Evolutionary conservation across 225 moss, liverwort and hornwort species (phyloP), one percentile per base, ranked within the genome.

Genomic region (Straminergon stramineum): DNA sequence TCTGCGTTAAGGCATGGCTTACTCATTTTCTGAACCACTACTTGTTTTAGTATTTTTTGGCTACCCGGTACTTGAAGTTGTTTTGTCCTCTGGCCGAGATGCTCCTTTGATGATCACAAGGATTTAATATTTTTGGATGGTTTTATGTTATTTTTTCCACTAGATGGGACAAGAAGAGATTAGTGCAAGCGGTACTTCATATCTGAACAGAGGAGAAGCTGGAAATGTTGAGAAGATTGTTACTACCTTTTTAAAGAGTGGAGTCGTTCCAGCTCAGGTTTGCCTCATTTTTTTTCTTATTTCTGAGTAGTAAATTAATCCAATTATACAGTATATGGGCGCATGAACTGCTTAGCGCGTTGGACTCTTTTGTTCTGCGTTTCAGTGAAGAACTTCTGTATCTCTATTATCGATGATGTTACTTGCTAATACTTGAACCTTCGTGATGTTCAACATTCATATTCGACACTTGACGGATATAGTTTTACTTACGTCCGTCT

Each of bases 161-260:
- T 91, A 99, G 97, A 99, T 99, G 99, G 99, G 99, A n/a, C 99
- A 97, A 93, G 99, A 99, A 89, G 99, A 99, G 94, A 99, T 99
- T 64, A 97, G 99, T 89, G 99, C 99, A 58, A 99, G 99, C 93
- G 99, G 99, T 52, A 99, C 99, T 45, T 99, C 99, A 30, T 99
- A 99, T 84, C 87, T 99, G 79, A 99, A 99, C 88, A 94, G 99
- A 75, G 97, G 96, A n/a, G 99, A 99, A 92, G 97, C 99, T 90
- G 97, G 95, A 34, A 97, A 97, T 90, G 99, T 99, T 81, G 97
- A 99, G 89, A 99, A 99, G 89, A 97, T 99, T 58, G 99, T 99
- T 13, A 97, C 97, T 24, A 99, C 97, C 28, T 99, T 97, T 62
- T 86, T 99, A 81, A 99, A 95, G 86, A 99, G 97, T 93, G 99